phyloP scores from a whole-genome alignment of 805 yeast genomes.

The Blastobotrys terrestris region DNA sequence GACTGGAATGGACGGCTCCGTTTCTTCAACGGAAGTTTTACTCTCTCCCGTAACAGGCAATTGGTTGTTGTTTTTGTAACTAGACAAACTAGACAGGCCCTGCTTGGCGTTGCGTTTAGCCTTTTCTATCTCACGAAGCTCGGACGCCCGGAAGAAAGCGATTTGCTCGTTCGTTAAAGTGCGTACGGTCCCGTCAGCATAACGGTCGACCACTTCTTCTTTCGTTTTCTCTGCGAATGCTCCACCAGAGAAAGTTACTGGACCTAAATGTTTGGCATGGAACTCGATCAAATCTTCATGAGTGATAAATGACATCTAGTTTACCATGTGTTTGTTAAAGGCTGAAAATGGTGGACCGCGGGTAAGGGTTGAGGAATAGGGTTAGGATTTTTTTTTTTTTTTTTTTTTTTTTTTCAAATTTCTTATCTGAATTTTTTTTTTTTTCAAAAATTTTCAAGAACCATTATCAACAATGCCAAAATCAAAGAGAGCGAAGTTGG shows the following conservation, averaged over 20 bases:
- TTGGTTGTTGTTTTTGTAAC: constrained; percentile 4
- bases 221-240: not conserved
- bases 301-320: not conserved
- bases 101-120: too few relatives aligned
- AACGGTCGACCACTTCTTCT: constrained; percentile 5
- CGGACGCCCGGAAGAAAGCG: constrained; percentile 19
- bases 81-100: too few relatives aligned
- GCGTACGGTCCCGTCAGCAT: constrained; percentile 20
- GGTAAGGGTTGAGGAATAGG: too few relatives aligned
- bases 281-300: constrained; percentile 13
- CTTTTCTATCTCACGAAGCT: constrained; percentile 7
- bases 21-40: not conserved
- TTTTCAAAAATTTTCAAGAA: too few relatives aligned
- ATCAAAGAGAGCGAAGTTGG: constrained; percentile 89
- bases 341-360: too few relatives aligned
- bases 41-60: constrained; percentile 4
- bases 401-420: too few relatives aligned
- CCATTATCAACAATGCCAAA: constrained; percentile 68
- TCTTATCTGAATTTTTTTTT: too few relatives aligned
- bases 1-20: not conserved
- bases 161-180: constrained; percentile 24
- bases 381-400: too few relatives aligned
- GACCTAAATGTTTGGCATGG: constrained; percentile 16
- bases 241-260: not conserved
- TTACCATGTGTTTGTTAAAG: too few relatives aligned